phyloP scores from a whole-genome alignment of 129 eudicot genomes.

The Helianthus tuberosus region DNA sequence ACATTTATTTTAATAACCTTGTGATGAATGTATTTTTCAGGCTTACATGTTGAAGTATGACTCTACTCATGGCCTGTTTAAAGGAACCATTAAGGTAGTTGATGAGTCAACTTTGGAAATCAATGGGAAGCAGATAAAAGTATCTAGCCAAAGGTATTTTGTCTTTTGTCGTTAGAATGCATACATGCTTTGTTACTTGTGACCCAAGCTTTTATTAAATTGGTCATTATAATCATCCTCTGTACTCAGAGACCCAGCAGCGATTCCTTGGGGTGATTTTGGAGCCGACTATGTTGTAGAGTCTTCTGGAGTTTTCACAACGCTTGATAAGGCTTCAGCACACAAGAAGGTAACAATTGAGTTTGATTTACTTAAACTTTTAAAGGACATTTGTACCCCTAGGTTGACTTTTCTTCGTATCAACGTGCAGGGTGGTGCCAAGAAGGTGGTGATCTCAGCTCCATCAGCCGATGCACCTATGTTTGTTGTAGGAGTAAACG shows the following conservation, averaged over 20 bases:
- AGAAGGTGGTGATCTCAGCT: constrained; percentile 93
- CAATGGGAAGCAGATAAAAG: constrained; percentile 85
- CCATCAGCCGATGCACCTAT: constrained; percentile 98
- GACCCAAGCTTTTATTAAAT: not conserved
- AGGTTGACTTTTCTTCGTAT: constrained; percentile 25
- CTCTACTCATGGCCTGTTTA: constrained; percentile 89
- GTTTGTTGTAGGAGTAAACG: constrained; percentile 98
- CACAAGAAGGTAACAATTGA: constrained; percentile 67
- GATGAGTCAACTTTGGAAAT: constrained; percentile 89
- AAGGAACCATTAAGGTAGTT: constrained; percentile 74
- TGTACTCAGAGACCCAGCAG: constrained; percentile 76
- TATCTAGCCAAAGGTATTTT: constrained; percentile 79
- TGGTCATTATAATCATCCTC: not conserved
- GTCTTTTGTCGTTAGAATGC: not conserved
- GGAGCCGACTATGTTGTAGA: constrained; percentile 97
- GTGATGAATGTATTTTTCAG: constrained; percentile 35
- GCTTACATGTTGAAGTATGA: constrained; percentile 99
- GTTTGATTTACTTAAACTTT: not conserved
- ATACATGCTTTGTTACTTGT: not conserved
- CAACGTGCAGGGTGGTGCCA: constrained; percentile 86
- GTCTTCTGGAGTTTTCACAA: constrained; percentile 95
- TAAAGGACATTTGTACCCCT: not conserved
- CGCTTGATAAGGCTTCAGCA: constrained; percentile 85
- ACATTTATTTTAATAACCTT: not conserved
- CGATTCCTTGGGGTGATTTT: constrained; percentile 97